Evolutionary conservation across 1,284 basidiomycete species (phyloP), one percentile per base, ranked within the genome.

Genomic region (Microbotryomycetes sp.): DNA sequence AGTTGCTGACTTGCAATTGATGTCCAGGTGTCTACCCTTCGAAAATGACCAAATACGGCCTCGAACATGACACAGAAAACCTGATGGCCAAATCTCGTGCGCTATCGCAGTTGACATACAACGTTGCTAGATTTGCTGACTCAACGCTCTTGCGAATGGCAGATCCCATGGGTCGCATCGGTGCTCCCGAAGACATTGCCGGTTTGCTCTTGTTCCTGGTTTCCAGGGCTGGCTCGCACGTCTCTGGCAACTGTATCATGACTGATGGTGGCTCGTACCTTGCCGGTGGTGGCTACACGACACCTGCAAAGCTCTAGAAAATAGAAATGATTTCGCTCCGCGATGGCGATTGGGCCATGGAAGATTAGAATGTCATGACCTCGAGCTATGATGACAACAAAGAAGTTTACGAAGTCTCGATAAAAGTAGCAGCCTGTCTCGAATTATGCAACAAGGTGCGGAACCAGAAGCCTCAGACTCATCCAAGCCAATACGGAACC

Each of bases 1-100:
- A n/a, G n/a, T n/a, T n/a, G n/a, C n/a, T n/a, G n/a, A n/a, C n/a
- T n/a, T n/a, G n/a, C n/a, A n/a, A n/a, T n/a, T n/a, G n/a, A n/a
- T n/a, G n/a, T n/a, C 19, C 68, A 87, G 86, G 75, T 9, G 79
- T 90, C 19, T 92, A 90, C 78, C 88, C 87, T 0, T 87, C 86
- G 57, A 88, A 86, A 75, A 92, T 93, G 90, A 92, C 90, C 1
- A 82, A 86, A 0, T 89, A 80, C 58, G 87, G 85, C 4, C 79
- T 90, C 70, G 81, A 84, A 70, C 80, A 77, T 31, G 76, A 77
- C 15, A 83, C 84, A 4, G 81, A 81, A 52, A 80, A 82, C n/a
- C 56, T 66, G 46, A 30, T 57, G 14, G 58, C 58, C 22, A 23
- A 45, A 15, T 23, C n/a, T 14, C 62, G 57, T 31, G 54, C 60